phyloP scores from a whole-genome alignment of 192 early-diverging fungal genomes.

The Ambispora gerdemannii region DNA sequence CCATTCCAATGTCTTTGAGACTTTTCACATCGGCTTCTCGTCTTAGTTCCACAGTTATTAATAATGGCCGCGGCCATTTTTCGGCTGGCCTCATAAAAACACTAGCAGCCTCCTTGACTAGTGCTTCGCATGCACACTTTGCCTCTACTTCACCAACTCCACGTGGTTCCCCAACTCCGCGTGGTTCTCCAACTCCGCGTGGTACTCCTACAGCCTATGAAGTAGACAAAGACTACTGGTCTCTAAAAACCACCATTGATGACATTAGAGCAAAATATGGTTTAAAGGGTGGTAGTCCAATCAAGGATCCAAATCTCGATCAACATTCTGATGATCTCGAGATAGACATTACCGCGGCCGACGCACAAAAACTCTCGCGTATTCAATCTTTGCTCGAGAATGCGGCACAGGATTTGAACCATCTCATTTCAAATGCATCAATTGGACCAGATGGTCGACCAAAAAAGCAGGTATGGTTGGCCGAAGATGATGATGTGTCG shows the following conservation, averaged over 20 bases:
- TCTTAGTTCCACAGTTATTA: too few species aligned
- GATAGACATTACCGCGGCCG: constrained; percentile 20
- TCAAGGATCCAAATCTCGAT: constrained; percentile 28
- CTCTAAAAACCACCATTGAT: constrained; percentile 26
- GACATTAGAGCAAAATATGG: constrained; percentile 29
- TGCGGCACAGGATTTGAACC: constrained; percentile 7
- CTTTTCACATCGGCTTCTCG: too few species aligned
- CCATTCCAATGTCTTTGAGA: too few species aligned
- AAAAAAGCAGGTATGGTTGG: constrained; percentile 18
- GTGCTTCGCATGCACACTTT: too few species aligned
- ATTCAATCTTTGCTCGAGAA: constrained; percentile 23
- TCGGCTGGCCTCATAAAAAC: too few species aligned
- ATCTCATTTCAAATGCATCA: neutral
- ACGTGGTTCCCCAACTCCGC: too few species aligned
- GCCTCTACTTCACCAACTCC: too few species aligned
- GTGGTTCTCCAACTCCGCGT: neutral
- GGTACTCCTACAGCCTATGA: constrained; percentile 23
- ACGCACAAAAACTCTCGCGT: constrained; percentile 4
- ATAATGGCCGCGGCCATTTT: too few species aligned
- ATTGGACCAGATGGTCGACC: neutral
- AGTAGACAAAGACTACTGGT: constrained; percentile 22
- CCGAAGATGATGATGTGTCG: constrained; percentile 28
- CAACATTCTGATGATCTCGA: constrained; percentile 27
- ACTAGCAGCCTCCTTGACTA: too few species aligned
- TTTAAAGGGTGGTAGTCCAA: constrained; percentile 10